Evolutionary conservation across 1,139 yeast genomes (phyloP).

Genomic region (Nakaseomyces delphensis): DNA sequence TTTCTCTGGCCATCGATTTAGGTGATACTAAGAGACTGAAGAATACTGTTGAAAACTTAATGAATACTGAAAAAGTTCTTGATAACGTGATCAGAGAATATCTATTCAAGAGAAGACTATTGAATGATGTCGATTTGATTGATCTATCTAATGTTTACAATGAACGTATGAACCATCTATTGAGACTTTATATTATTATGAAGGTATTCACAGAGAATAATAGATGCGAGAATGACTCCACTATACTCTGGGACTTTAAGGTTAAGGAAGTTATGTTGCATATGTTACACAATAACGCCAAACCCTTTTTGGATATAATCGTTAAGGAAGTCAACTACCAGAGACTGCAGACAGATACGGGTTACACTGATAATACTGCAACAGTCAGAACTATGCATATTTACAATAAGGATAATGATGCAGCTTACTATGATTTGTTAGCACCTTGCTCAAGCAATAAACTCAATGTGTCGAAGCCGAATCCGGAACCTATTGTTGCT

Average conservation of each 20-base stretch:
- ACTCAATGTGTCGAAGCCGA: constrained; percentile 9
- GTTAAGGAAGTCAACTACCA: constrained; percentile 54
- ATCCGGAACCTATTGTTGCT: constrained; percentile 33
- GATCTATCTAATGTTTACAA: constrained; percentile 30
- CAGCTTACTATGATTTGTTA: constrained; percentile 64
- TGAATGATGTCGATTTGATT: constrained; percentile 31
- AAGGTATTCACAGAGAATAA: constrained; percentile 28
- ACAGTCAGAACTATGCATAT: constrained; percentile 61
- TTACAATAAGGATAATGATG: constrained; percentile 51
- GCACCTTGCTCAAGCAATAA: constrained; percentile 37
- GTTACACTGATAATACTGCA: constrained; percentile 52
- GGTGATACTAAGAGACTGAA: constrained; percentile 52
- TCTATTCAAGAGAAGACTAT: constrained; percentile 26
- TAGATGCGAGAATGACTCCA: constrained; percentile 24
- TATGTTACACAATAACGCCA: constrained; percentile 49
- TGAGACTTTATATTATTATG: constrained; percentile 31
- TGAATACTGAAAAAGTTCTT: constrained; percentile 43
- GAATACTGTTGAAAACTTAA: constrained; percentile 45
- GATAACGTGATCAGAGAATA: constrained; percentile 38
- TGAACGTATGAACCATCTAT: constrained; percentile 26
- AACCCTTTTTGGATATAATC: constrained; percentile 66
- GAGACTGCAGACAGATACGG: constrained; percentile 53
- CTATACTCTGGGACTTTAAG: constrained; percentile 47
- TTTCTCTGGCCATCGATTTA: constrained; percentile 61
- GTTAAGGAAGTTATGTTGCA: constrained; percentile 72